Conservation (phyloP, 2,329 filamentous ascomycete genomes). For the Talaromyces atroroseus region DNA sequence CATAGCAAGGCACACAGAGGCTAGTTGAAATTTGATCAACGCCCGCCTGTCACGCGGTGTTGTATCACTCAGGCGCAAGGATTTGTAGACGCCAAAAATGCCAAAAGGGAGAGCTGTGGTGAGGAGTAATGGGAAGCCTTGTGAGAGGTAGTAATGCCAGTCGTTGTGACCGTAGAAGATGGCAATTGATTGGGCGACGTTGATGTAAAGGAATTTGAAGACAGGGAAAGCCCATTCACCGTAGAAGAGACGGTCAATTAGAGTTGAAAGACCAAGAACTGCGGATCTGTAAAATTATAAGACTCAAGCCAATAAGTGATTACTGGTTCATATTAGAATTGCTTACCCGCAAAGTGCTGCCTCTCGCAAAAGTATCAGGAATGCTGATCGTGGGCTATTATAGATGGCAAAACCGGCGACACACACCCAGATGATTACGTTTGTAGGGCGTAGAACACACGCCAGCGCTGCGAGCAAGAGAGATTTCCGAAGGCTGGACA, state of each 20-base stretch:
- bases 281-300: slow-evolving; percentile 37
- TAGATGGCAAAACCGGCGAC: slow-evolving; percentile 54
- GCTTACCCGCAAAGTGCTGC: slow-evolving; percentile 53
- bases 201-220: slow-evolving; percentile 82
- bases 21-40: slow-evolving; percentile 49
- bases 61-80: slow-evolving; percentile 27
- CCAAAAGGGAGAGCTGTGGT: slow-evolving; percentile 78
- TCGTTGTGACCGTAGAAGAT: slow-evolving; percentile 89
- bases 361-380: slow-evolving; percentile 57
- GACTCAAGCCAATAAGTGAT: background rate
- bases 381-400: slow-evolving; percentile 37
- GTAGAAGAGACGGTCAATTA: slow-evolving; percentile 75
- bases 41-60: background rate
- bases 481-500: slow-evolving; percentile 53
- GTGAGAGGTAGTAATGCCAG: slow-evolving; percentile 87
- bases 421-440: slow-evolving; percentile 74
- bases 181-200: slow-evolving; percentile 78
- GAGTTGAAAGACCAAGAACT: slow-evolving; percentile 58
- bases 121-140: slow-evolving; percentile 81
- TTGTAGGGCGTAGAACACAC: slow-evolving; percentile 83
- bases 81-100: slow-evolving; percentile 56
- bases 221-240: slow-evolving; percentile 82
- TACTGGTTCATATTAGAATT: background rate
- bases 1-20: slow-evolving; percentile 56
- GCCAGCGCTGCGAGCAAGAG: slow-evolving; percentile 73